Conservation (phyloP, 331 rosid species). For the Erythrophleum ivorense region DNA sequence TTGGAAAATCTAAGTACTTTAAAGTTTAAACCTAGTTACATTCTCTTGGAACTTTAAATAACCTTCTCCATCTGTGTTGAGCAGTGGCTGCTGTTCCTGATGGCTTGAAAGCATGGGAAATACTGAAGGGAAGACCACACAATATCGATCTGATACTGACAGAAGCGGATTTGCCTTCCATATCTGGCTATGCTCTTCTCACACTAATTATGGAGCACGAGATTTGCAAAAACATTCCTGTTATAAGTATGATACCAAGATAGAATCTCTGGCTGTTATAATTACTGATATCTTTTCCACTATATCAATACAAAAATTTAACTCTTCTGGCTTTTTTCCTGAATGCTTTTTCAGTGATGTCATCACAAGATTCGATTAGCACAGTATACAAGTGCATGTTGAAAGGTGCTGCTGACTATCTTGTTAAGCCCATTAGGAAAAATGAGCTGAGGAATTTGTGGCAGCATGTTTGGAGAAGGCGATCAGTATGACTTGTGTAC, state of each 20-base stretch:
- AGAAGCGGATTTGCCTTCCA: slow-evolving; percentile 76
- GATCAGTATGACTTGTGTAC: slow-evolving; percentile 53
- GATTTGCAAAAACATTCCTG: slow-evolving; percentile 70
- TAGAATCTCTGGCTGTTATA: slow-evolving; percentile 2
- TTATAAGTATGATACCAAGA: slow-evolving; percentile 58
- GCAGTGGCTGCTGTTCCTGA: slow-evolving; percentile 82
- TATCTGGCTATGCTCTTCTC: slow-evolving; percentile 72
- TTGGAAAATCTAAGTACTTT: background rate
- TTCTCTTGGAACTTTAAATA: slow-evolving; percentile 26
- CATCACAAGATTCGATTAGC: slow-evolving; percentile 62
- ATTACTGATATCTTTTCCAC: slow-evolving; percentile 10
- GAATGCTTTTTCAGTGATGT: slow-evolving; percentile 64
- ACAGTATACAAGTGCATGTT: slow-evolving; percentile 74
- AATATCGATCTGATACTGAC: slow-evolving; percentile 69
- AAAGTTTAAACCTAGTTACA: background rate
- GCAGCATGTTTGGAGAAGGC: slow-evolving; percentile 84
- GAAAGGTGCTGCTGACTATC: slow-evolving; percentile 77
- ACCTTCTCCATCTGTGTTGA: slow-evolving; percentile 24
- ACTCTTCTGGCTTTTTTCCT: background rate
- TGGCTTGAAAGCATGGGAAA: slow-evolving; percentile 79
- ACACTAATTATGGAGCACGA: slow-evolving; percentile 70
- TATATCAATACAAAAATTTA: background rate
- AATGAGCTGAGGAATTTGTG: slow-evolving; percentile 71
- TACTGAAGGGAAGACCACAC: slow-evolving; percentile 62
- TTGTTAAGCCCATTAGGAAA: slow-evolving; percentile 67